Evolutionary conservation across 371 early-diverging fungal species (phyloP).

Genomic region (Rhizopus delemar): DNA sequence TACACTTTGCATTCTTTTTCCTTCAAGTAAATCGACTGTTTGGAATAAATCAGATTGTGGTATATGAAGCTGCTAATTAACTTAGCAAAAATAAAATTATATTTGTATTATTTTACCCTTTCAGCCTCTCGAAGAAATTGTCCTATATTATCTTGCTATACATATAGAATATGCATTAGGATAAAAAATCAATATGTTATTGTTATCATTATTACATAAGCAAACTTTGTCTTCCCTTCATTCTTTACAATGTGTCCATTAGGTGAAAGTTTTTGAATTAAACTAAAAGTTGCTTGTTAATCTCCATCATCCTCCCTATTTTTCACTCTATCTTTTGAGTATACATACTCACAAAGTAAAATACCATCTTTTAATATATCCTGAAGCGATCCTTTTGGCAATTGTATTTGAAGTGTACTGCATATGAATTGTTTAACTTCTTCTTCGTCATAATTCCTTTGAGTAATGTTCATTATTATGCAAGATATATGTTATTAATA

Average conservation of each 20-base stretch:
- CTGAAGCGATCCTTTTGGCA: constrained; percentile 36
- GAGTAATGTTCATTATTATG: not conserved
- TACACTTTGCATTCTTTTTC: constrained; percentile 83
- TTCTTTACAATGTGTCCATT: constrained; percentile 21
- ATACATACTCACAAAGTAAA: constrained; percentile 47
- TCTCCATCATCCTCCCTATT: not conserved
- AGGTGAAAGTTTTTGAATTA: constrained; percentile 22
- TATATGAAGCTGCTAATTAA: constrained; percentile 62
- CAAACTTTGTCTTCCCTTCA: constrained; percentile 25
- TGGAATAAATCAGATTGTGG: constrained; percentile 86
- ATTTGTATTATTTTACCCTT: constrained; percentile 29
- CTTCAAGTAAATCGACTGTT: constrained; percentile 91
- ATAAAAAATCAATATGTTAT: not conserved
- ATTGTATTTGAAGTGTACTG: constrained; percentile 22
- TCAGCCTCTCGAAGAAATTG: constrained; percentile 65
- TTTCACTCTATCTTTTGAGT: not conserved
- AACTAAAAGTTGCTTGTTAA: constrained; percentile 6
- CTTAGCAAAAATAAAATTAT: not conserved
- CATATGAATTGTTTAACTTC: constrained; percentile 36
- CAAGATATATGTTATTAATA: constrained; percentile 4
- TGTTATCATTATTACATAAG: constrained; percentile 15
- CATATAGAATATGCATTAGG: not conserved
- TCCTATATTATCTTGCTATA: constrained; percentile 82
- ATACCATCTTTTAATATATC: constrained; percentile 48
- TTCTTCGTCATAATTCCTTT: constrained; percentile 13